Evolutionary conservation across 768 basidiomycete genomes (phyloP).

Genomic region (Amanita pallidorosea): DNA sequence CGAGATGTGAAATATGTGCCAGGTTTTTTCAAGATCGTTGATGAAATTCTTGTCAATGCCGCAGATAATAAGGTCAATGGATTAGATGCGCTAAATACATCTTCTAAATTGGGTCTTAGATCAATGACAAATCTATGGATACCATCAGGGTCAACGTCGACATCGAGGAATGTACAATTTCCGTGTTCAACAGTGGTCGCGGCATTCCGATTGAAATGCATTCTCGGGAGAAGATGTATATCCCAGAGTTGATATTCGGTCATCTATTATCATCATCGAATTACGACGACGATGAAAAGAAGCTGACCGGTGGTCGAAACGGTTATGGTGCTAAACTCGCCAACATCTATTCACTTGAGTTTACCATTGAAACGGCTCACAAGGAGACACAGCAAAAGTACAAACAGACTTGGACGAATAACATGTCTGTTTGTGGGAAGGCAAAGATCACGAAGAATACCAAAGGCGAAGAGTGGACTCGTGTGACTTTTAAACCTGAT

Average conservation of each 20-base stretch:
- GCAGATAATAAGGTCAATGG: conserved; percentile 90
- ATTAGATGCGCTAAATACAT: background rate
- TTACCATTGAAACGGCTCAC: conserved; percentile 93
- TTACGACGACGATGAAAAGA: conserved; percentile 98
- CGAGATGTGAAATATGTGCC: conserved; percentile 87
- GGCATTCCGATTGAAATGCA: conserved; percentile 98
- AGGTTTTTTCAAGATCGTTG: conserved; percentile 98
- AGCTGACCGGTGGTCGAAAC: conserved; percentile 95
- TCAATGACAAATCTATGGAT: conserved; percentile 90
- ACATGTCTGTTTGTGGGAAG: conserved; percentile 82
- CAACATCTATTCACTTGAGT: conserved; percentile 96
- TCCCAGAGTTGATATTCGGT: conserved; percentile 96
- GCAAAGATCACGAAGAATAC: conserved; percentile 91
- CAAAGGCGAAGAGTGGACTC: conserved; percentile 84
- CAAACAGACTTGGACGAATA: conserved; percentile 88
- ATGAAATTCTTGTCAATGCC: conserved; percentile 98
- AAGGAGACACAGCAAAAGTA: conserved; percentile 82
- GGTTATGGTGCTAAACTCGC: conserved; percentile 98
- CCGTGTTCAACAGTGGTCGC: conserved; percentile 89
- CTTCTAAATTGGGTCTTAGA: conserved; percentile 31
- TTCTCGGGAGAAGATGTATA: conserved; percentile 84
- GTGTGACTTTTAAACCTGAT: conserved; percentile 89
- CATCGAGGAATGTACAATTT: conserved; percentile 73
- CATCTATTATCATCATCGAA: conserved; percentile 91
- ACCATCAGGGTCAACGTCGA: conserved; percentile 83